phyloP scores from a whole-genome alignment of 768 basidiomycete genomes.

The Mycena belliarum region DNA sequence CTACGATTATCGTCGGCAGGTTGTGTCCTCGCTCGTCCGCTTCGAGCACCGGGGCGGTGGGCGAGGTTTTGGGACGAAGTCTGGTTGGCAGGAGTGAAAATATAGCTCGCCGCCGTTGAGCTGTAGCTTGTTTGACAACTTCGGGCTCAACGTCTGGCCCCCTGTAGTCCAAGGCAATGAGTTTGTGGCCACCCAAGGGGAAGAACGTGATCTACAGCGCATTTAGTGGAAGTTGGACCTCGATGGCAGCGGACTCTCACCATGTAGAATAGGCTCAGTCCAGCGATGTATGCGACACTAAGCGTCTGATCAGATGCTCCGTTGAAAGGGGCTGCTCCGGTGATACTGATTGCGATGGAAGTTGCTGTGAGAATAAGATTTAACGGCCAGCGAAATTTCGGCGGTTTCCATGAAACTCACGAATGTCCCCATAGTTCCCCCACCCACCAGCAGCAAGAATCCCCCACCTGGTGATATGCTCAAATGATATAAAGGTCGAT shows the following conservation, averaged over 20 bases:
- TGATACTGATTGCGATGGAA: conserved; percentile 64
- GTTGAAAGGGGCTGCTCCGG: conserved; percentile 62
- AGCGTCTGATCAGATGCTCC: conserved; percentile 57
- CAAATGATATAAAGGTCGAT: background rate
- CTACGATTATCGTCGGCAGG: background rate
- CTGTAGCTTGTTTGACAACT: conserved; percentile 49
- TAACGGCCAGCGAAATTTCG: background rate
- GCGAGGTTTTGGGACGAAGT: background rate
- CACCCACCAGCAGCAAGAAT: conserved; percentile 69
- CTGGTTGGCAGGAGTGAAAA: conserved; percentile 3
- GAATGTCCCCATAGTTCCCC: conserved; percentile 71
- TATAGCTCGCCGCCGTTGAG: conserved; percentile 34
- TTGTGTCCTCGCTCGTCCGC: background rate
- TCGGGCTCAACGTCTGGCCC: conserved; percentile 64
- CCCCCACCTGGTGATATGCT: conserved; percentile 34
- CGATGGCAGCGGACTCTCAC: conserved; percentile 34
- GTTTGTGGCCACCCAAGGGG: conserved; percentile 56
- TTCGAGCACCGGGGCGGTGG: conserved; percentile 8
- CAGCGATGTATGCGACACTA: conserved; percentile 66
- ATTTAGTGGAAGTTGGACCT: background rate
- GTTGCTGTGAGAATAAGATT: conserved; percentile 45
- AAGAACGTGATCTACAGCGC: conserved; percentile 58
- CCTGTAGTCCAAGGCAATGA: conserved; percentile 61
- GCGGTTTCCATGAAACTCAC: conserved; percentile 38
- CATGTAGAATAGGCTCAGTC: conserved; percentile 60